Evolutionary conservation across 2,329 filamentous ascomycete genomes (phyloP), one percentile per base, ranked within the genome.

Genomic region (Verticillium zaregamsianum): DNA sequence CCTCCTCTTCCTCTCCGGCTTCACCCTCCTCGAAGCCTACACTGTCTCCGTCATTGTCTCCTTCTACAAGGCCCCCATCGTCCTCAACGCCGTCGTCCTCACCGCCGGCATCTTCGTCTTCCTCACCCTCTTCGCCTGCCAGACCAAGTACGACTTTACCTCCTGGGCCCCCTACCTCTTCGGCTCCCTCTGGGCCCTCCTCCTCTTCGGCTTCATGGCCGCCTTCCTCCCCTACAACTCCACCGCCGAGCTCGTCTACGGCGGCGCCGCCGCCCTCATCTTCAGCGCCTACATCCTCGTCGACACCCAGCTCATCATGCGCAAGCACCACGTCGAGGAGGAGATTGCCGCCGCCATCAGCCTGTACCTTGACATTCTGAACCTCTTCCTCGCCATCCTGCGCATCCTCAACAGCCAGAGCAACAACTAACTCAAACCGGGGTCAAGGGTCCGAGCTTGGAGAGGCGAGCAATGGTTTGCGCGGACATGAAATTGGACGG

Each of bases 121-220:
- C 71, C 85, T 93, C 59, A 92, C 90, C 1, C 77, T 93, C 55
- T 98, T 99, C 75, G 95, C 95, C 58, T 97, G 93, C 85, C 95
- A 99, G 81, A 91, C 91, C 66, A 96, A 96, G 76, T 99, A 99
- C 74, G 95, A 99, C 81, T 99, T 99, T 75, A 98, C 94, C 1
- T 90, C 87, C 66, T 99, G 95, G 94, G 91, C 94, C 82, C 94
- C 95, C 20, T 98, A 97, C 74, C 86, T 98, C 3, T 96, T 96
- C 71, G 93, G 93, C 62, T 89, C 84, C 0, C 84, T 99, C 20
- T 98, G 95, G 95, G 89, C 91, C 7, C 79, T 97, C 63, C 84
- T 99, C 65, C 81, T 99, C 49, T 97, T 98, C 73, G 91, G 95
- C 58, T 95, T 99, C 81, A 93, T 98, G 85, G 83, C 89, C 66